Percentiles rank a stretch among this genome's conserved stretches.
These are phyloP conservation scores for Syzygium aromaticum DNA, from an alignment of 345 rosid genomes.

Conservation along the genomic window DNA sequence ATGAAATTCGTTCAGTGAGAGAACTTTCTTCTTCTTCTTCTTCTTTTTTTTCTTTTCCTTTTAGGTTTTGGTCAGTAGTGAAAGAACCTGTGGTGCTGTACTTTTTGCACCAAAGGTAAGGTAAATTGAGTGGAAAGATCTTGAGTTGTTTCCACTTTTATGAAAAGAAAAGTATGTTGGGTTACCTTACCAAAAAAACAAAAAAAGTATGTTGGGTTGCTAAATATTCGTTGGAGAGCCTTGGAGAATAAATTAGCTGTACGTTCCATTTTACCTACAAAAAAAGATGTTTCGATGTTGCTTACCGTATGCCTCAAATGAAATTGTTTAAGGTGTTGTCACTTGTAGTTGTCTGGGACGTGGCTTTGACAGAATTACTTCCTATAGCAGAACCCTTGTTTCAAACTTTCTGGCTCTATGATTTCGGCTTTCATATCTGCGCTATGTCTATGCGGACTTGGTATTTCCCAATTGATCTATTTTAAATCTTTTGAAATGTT, in stretches of 20 bases:
- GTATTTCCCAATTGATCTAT: neutral
- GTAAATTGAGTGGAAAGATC: neutral
- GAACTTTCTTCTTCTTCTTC: neutral
- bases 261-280: neutral
- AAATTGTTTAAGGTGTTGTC: neutral
- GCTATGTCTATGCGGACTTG: neutral
- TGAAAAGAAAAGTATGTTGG: neutral
- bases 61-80: neutral
- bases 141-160: neutral
- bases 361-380: neutral
- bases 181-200: too few species aligned
- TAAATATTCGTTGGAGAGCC: neutral
- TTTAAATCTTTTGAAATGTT: neutral
- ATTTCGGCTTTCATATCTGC: neutral
- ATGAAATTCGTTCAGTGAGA: neutral
- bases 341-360: neutral
- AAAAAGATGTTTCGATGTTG: neutral
- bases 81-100: neutral
- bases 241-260: neutral
- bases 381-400: neutral
- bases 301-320: neutral
- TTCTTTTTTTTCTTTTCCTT: neutral
- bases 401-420: neutral
- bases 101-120: neutral
- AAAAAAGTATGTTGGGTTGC: neutral